These are phyloP conservation scores for Papiliotrema terrestris DNA, from an alignment of 1,284 basidiomycete genomes.

Conservation along the genomic window DNA sequence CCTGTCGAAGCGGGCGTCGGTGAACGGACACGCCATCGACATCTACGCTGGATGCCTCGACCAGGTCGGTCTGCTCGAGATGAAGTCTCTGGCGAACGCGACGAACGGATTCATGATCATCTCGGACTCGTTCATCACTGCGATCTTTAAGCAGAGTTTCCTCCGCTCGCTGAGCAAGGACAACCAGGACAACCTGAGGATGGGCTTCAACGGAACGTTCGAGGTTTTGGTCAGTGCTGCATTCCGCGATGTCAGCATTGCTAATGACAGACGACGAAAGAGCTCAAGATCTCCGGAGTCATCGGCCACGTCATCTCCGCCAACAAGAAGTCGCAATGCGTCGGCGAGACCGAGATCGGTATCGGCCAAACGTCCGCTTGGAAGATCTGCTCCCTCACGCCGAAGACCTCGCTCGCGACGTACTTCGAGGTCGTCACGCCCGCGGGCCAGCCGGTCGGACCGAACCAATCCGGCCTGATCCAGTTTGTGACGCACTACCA, in stretches of 20 bases:
- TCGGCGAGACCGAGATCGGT: conserved; percentile 98
- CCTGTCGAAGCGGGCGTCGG: conserved; percentile 87
- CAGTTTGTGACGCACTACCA: conserved; percentile 99
- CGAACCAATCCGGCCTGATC: conserved; percentile 89
- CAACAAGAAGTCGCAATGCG: conserved; percentile 93
- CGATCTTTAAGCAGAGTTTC: conserved; percentile 99
- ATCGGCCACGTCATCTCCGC: conserved; percentile 97
- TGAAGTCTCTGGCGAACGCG: conserved; percentile 91
- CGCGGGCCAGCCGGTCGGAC: conserved; percentile 89
- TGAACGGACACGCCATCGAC: conserved; percentile 93
- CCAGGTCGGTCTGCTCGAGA: conserved; percentile 95
- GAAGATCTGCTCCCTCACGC: conserved; percentile 91
- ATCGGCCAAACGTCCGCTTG: conserved; percentile 99
- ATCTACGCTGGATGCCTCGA: conserved; percentile 96
- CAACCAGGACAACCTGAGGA: conserved; percentile 84
- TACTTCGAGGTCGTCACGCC: conserved; percentile 99
- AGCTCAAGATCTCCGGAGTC: conserved; percentile 95
- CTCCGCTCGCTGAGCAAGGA: conserved; percentile 91
- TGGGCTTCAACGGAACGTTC: conserved; percentile 99
- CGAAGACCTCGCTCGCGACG: conserved; percentile 82
- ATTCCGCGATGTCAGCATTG: neutral
- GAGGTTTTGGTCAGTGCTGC: conserved; percentile 74
- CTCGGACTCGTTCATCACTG: conserved; percentile 95
- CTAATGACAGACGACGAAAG: conserved; percentile 80
- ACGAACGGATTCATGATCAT: conserved; percentile 96